Evolutionary conservation across 164 flowering plant genomes (phyloP).

Genomic region (Macadamia integrifolia): DNA sequence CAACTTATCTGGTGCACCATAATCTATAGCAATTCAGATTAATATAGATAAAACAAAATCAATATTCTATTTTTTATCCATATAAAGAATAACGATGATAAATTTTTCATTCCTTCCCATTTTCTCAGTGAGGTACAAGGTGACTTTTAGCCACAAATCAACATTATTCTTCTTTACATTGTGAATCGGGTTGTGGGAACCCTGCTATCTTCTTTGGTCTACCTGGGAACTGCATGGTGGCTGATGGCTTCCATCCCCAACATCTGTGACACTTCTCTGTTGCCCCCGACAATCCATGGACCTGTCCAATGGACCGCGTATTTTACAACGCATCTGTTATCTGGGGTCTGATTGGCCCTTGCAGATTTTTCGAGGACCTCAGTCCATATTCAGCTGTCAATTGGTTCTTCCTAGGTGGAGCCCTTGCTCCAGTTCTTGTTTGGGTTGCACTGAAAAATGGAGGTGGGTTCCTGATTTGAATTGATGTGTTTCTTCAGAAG

Average conservation of each 20-base stretch:
- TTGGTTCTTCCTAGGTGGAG: conserved; percentile 78
- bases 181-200: conserved; percentile 64
- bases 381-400: conserved; percentile 51
- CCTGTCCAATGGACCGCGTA: conserved; percentile 68
- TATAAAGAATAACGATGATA: too few species aligned
- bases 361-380: conserved; percentile 61
- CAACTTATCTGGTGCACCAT: too few species aligned
- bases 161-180: too few species aligned
- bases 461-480: conserved; percentile 30
- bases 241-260: conserved; percentile 57
- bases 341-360: conserved; percentile 83
- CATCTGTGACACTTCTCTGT: conserved; percentile 38
- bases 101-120: neutral
- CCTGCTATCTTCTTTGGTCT: conserved; percentile 46
- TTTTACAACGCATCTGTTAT: conserved; percentile 85
- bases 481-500: neutral
- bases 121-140: too few species aligned
- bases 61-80: too few species aligned
- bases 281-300: conserved; percentile 45
- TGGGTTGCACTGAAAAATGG: conserved; percentile 43
- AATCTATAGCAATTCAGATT: too few species aligned
- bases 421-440: conserved; percentile 60
- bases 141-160: too few species aligned
- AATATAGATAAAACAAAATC: too few species aligned
- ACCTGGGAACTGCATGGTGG: conserved; percentile 88